A percentile compares a stretch with the other conserved stretches of the same genome.
Conservation (phyloP, 169 alveolate genomes). For the Condylostoma magnum region DNA sequence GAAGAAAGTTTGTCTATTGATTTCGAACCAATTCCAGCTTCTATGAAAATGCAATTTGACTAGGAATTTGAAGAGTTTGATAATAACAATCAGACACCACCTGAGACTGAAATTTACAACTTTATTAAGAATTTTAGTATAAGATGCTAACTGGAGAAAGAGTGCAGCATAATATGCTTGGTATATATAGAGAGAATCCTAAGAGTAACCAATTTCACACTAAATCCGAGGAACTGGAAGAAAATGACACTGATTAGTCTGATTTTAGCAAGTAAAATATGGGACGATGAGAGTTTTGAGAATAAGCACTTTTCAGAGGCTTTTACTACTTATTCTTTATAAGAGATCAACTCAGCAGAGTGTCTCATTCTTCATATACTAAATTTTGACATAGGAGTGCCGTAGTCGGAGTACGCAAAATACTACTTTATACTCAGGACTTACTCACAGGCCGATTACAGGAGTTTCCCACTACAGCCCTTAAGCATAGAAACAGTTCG, state of each 20-base stretch:
- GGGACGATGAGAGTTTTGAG: constrained; percentile 89
- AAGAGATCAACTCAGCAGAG: constrained; percentile 78
- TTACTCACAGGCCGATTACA: constrained; percentile 36
- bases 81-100: constrained; percentile 31
- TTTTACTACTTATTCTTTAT: constrained; percentile 65
- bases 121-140: constrained; percentile 75
- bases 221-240: constrained; percentile 77
- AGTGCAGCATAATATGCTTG: constrained; percentile 74
- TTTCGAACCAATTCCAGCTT: not conserved
- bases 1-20: not conserved
- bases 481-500: constrained; percentile 45
- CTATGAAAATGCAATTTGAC: not conserved
- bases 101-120: constrained; percentile 68
- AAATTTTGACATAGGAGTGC: constrained; percentile 67
- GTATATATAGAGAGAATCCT: constrained; percentile 80
- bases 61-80: constrained; percentile 5
- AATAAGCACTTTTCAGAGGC: constrained; percentile 82
- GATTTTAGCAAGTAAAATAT: constrained; percentile 76
- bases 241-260: constrained; percentile 64
- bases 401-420: constrained; percentile 81
- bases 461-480: constrained; percentile 47
- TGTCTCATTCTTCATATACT: constrained; percentile 64
- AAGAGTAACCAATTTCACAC: constrained; percentile 55
- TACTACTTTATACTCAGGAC: constrained; percentile 75
- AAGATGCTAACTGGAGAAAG: constrained; percentile 82